A percentile compares a stretch with the other conserved stretches of the same genome.
Conservation (phyloP, 2,329 filamentous ascomycete genomes). For the Pyrenophora seminiperda region DNA sequence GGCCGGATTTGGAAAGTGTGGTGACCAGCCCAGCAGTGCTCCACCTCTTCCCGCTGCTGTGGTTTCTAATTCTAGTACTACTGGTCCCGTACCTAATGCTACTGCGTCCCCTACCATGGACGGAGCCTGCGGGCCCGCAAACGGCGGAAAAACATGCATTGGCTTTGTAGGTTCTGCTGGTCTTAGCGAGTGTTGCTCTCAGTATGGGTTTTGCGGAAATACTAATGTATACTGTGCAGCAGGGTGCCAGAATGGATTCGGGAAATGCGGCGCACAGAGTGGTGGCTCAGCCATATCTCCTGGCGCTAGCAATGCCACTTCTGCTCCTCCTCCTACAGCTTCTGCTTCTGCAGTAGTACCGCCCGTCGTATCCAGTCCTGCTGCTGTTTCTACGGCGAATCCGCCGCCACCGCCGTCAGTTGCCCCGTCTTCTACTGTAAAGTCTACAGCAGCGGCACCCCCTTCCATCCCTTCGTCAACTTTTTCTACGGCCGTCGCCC, state of each 20-base stretch:
- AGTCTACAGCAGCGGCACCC: background rate
- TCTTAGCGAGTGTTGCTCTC: conserved; percentile 52
- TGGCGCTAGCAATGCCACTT: background rate
- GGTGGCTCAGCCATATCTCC: conserved; percentile 3
- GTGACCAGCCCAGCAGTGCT: too few relatives aligned
- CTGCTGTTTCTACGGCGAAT: conserved; percentile 22
- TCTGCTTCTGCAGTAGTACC: conserved; percentile 5
- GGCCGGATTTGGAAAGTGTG: conserved; percentile 35
- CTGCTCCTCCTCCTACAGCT: conserved; percentile 16
- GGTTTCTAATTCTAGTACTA: too few relatives aligned
- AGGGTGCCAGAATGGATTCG: conserved; percentile 28
- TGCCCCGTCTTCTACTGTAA: background rate
- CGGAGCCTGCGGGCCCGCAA: conserved; percentile 27
- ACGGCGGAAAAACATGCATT: conserved; percentile 26
- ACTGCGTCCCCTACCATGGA: conserved; percentile 29
- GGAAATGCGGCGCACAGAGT: conserved; percentile 15
- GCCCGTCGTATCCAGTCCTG: conserved; percentile 14
- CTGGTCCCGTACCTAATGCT: conserved; percentile 26
- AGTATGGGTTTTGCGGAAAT: conserved; percentile 48
- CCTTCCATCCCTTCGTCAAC: conserved; percentile 3
- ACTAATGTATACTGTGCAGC: conserved; percentile 31
- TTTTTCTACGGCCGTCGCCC: conserved; percentile 10
- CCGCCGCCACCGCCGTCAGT: conserved; percentile 11
- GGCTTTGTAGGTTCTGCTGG: conserved; percentile 31
- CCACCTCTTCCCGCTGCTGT: too few relatives aligned